Evolutionary conservation across 768 basidiomycete species (phyloP).

Genomic region (Lanmaoa pseudosensibilis): DNA sequence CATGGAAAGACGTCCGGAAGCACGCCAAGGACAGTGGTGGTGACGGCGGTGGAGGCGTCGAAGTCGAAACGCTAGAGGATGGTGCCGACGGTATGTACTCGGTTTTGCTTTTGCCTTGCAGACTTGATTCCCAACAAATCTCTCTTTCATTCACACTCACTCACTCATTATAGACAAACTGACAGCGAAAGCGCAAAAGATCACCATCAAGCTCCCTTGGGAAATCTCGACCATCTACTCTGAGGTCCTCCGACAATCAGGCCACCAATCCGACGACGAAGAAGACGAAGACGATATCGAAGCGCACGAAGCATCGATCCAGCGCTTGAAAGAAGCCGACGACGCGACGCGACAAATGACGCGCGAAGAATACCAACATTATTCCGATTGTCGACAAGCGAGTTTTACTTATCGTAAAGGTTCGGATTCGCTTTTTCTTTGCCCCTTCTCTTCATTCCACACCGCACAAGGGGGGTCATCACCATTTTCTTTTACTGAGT

Average conservation of each 20-base stretch:
- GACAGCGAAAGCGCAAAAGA: conserved; percentile 83
- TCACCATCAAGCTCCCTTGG: conserved; percentile 95
- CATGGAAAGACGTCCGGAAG: conserved; percentile 97
- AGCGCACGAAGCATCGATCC: conserved; percentile 92
- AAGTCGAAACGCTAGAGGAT: conserved; percentile 82
- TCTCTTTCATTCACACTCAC: too few species aligned
- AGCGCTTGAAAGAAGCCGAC: conserved; percentile 91
- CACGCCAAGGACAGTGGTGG: conserved; percentile 90
- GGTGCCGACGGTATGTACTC: conserved; percentile 67
- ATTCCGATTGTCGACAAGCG: conserved; percentile 94
- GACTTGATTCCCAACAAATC: not conserved
- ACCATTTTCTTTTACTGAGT: not conserved
- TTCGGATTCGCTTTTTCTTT: conserved; percentile 25
- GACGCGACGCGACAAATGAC: conserved; percentile 96
- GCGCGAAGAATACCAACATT: conserved; percentile 94
- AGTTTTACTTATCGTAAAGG: conserved; percentile 98
- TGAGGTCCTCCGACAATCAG: conserved; percentile 73
- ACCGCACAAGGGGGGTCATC: not conserved
- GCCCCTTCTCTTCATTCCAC: not conserved
- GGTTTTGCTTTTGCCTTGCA: not conserved
- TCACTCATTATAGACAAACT: conserved; percentile 58
- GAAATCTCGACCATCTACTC: conserved; percentile 91
- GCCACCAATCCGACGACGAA: conserved; percentile 88
- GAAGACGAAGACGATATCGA: conserved; percentile 97
- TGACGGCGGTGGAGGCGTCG: conserved; percentile 75